Percentiles rank a stretch among this genome's conserved stretches.
These are phyloP conservation scores for Phytophthora pisi DNA, from an alignment of 352 stramenopile genomes.

Conservation along the genomic window DNA sequence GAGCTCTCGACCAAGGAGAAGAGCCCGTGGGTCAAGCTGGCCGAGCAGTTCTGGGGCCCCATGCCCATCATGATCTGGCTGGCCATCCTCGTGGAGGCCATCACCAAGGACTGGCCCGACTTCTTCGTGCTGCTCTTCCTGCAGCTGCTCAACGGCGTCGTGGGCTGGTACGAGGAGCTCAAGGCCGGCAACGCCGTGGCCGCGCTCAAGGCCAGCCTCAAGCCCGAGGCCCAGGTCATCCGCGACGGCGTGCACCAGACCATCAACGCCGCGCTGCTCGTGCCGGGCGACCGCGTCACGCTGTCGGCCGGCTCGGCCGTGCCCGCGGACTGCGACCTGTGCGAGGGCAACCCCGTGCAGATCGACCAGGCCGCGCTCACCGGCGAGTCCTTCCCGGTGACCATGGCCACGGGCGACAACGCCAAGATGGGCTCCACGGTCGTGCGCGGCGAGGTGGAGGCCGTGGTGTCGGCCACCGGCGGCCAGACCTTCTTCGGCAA, in stretches of 20 bases:
- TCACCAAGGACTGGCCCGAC: conserved; percentile 57
- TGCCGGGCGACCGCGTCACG: conserved; percentile 94
- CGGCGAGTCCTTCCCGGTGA: conserved; percentile 95
- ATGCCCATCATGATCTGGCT: conserved; percentile 94
- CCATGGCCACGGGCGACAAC: conserved; percentile 75
- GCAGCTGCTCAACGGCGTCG: conserved; percentile 66
- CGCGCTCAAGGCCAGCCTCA: conserved; percentile 88
- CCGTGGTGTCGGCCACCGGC: conserved; percentile 90
- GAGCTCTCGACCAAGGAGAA: conserved; percentile 71
- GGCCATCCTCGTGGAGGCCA: conserved; percentile 83
- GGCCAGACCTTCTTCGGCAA: conserved; percentile 93
- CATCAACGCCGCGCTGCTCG: conserved; percentile 90
- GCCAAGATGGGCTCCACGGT: conserved; percentile 90
- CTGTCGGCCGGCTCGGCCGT: conserved; percentile 90
- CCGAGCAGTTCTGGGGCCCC: conserved; percentile 76
- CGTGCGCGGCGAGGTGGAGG: conserved; percentile 91
- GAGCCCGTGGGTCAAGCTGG: conserved; percentile 58
- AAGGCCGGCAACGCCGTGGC: conserved; percentile 86
- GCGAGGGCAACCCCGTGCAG: conserved; percentile 82
- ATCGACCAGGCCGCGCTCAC: conserved; percentile 94
- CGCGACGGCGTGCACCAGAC: conserved; percentile 89
- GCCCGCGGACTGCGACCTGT: conserved; percentile 91
- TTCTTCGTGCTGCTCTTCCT: conserved; percentile 78
- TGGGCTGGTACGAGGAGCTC: conserved; percentile 82
- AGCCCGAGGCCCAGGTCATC: conserved; percentile 86